Base-by-base conservation (phyloP, 2,329 filamentous ascomycete genomes). In the Paraconiothyrium sp. region DNA sequence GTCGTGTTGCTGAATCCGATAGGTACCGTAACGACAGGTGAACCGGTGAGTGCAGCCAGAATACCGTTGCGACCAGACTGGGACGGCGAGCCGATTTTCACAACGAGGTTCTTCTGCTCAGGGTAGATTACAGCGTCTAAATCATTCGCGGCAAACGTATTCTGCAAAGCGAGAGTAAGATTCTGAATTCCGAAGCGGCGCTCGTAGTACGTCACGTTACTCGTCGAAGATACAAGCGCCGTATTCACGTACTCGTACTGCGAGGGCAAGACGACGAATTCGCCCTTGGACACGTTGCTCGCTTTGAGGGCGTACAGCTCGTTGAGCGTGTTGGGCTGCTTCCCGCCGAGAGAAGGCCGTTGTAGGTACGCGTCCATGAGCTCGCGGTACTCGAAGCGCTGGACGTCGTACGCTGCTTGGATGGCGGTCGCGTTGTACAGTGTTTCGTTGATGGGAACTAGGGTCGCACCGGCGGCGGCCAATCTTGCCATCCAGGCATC, bases 111-210 rank as follows among this genome's bases (percentile, higher is more conserved):
- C 69, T 84, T 84, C 68, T 90, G 88, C 70, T 90, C 84, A 0
- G 88, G 88, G 73, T 90, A 90, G 67, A 89, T 83, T 39, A 90
- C 67, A 0, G 84, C 87, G 69, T 89, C 85, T 14, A 90, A 79
- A 0, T 74, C 62, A 63, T 87, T 77, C 0, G 69, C 59, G 0
- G 76, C 71, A 61, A 90, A 88, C 0, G 85, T 87, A 3, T 74
- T 63, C n/a, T 80, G 76, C 2, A 90, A 76, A 0, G 82, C 77
- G 1, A 80, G 71, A 3, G 83, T 88, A 14, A 91, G 80, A 54
- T 84, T 79, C 7, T 78, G 75, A 60, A 90, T 88, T 1, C 79
- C 81, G 4, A 76, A 65, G 56, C 84, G 80, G 11, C 81, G 78
- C n/a, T 67, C 51, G 2, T 76, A 67, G 69, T 90, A 90, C 41